phyloP scores from a whole-genome alignment of 495 filamentous ascomycete species.

The Astrothelium subdiscretum region DNA sequence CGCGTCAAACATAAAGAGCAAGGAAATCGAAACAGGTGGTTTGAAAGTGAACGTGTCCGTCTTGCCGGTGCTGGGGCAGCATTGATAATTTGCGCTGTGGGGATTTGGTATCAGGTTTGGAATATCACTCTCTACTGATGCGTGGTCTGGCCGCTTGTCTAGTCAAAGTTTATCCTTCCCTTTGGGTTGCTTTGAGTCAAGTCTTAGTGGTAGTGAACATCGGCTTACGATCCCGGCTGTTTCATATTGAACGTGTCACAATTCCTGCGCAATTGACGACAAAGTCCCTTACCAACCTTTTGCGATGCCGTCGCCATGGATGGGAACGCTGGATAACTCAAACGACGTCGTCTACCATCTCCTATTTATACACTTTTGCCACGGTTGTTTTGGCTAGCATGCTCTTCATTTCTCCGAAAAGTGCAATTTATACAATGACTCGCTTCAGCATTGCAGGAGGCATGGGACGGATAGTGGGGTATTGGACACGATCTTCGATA shows the following conservation, averaged over 20 bases:
- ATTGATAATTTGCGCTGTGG: background rate
- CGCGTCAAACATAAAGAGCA: background rate
- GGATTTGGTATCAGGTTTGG: background rate
- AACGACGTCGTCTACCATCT: background rate
- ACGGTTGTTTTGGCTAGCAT: background rate
- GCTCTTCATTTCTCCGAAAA: background rate
- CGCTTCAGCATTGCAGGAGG: background rate
- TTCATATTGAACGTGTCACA: background rate
- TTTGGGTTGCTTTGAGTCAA: background rate
- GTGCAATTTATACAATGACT: background rate
- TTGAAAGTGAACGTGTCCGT: background rate
- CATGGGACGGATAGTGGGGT: background rate
- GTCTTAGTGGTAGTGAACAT: background rate
- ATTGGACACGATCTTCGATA: background rate
- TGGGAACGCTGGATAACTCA: background rate
- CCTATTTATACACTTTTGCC: background rate
- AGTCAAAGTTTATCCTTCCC: background rate
- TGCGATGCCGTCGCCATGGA: background rate
- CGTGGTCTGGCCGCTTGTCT: background rate
- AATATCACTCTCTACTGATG: background rate
- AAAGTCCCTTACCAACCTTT: background rate
- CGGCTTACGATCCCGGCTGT: background rate
- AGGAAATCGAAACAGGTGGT: background rate
- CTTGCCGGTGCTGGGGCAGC: background rate
- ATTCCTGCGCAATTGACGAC: background rate